Percentiles rank a stretch among this genome's conserved stretches.
These are phyloP conservation scores for Termitomyces titanicus DNA, from an alignment of 768 basidiomycete genomes.

Conservation along the genomic window DNA sequence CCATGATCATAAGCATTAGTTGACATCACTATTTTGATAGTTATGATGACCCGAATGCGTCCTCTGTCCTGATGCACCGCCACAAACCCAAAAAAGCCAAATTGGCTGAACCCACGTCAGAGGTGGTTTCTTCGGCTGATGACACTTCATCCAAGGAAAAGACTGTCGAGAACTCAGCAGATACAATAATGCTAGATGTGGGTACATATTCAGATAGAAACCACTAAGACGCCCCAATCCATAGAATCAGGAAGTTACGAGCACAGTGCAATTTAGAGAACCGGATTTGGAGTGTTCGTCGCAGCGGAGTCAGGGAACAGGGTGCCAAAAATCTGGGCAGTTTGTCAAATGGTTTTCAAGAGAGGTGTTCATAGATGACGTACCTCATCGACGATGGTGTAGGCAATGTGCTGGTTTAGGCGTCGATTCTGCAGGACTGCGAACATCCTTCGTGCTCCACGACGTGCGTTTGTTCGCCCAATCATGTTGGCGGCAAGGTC, in stretches of 20 bases:
- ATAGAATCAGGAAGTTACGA: neutral
- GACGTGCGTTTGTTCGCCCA: conserved; percentile 90
- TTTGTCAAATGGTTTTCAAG: neutral
- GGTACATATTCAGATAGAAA: conserved; percentile 9
- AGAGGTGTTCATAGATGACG: conserved; percentile 9
- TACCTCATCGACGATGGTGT: conserved; percentile 90
- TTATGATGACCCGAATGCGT: conserved; percentile 64
- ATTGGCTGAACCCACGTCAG: conserved; percentile 2
- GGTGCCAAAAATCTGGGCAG: conserved; percentile 26
- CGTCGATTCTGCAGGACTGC: conserved; percentile 91
- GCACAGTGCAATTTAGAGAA: neutral
- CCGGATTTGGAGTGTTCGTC: neutral
- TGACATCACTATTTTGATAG: conserved; percentile 26
- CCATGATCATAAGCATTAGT: neutral
- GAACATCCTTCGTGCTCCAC: conserved; percentile 90
- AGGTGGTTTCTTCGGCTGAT: neutral
- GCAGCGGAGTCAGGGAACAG: conserved; percentile 25
- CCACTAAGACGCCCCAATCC: neutral
- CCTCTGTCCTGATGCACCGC: conserved; percentile 47
- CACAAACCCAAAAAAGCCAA: conserved; percentile 35
- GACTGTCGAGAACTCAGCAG: conserved; percentile 4
- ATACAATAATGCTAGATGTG: conserved; percentile 9
- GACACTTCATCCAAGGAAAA: conserved; percentile 4
- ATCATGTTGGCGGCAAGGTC: conserved; percentile 98
- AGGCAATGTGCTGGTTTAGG: conserved; percentile 90